Evolutionary conservation across 2,329 filamentous ascomycete species (phyloP).

Genomic region (Pezicula rhizophila): DNA sequence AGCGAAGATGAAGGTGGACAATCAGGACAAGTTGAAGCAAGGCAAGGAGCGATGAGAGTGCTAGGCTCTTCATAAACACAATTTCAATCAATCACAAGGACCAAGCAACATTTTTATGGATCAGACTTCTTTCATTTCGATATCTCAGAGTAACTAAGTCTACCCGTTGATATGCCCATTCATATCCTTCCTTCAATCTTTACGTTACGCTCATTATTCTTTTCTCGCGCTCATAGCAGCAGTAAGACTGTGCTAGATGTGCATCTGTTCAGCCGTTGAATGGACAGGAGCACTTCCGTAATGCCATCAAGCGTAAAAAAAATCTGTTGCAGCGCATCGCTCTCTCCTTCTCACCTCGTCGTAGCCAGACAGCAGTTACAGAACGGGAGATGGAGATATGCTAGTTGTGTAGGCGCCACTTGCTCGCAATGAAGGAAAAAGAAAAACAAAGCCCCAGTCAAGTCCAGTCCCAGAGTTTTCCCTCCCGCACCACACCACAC

Average conservation of each 20-base stretch:
- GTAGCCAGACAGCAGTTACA: background rate
- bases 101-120: no score
- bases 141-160: no score
- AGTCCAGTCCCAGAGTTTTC: conserved; percentile 8
- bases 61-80: no score
- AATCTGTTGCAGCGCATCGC: conserved; percentile 10
- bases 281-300: conserved; percentile 32
- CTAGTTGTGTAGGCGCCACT: conserved; percentile 16
- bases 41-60: no score
- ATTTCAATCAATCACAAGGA: no score
- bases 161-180: no score
- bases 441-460: conserved; percentile 11
- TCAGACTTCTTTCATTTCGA: no score
- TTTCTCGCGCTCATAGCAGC: no score
- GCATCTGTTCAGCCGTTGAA: conserved; percentile 10
- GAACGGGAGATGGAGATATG: conserved; percentile 11
- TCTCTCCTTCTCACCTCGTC: conserved; percentile 10
- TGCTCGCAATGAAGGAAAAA: conserved; percentile 21
- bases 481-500: background rate
- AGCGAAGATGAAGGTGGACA: no score
- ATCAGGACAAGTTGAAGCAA: no score
- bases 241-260: background rate
- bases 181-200: no score
- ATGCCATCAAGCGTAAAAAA: conserved; percentile 22
- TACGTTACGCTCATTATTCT: no score